A percentile compares a stretch with the other conserved stretches of the same genome.
These are phyloP conservation scores for Trichosanthes cucumerina DNA, from an alignment of 306 rosid species.

Conservation along the genomic window DNA sequence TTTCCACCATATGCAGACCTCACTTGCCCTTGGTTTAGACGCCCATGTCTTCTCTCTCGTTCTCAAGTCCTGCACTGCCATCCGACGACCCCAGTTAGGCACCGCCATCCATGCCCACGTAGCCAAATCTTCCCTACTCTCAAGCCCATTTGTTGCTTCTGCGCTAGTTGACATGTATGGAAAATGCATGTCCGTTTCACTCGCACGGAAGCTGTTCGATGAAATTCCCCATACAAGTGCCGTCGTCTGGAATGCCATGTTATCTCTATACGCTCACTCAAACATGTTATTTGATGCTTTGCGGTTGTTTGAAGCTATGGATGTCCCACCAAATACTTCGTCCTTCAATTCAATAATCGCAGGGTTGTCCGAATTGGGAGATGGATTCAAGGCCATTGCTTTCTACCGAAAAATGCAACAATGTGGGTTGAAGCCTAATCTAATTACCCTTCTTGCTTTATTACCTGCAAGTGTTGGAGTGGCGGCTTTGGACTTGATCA, in stretches of 20 bases:
- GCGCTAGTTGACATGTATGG: slow-evolving; percentile 57
- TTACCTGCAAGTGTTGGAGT: slow-evolving; percentile 44
- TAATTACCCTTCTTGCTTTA: slow-evolving; percentile 56
- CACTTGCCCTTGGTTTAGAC: slow-evolving; percentile 39
- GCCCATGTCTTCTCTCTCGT: slow-evolving; percentile 69
- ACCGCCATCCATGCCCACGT: slow-evolving; percentile 53
- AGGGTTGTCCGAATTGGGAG: slow-evolving; percentile 20
- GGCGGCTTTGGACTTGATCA: slow-evolving; percentile 43
- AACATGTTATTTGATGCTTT: slow-evolving; percentile 25
- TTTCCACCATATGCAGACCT: slow-evolving; percentile 55
- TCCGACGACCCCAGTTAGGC: slow-evolving; percentile 39
- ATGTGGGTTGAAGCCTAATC: slow-evolving; percentile 29
- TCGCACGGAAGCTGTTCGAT: slow-evolving; percentile 52
- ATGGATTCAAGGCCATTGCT: slow-evolving; percentile 32
- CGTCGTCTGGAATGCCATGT: slow-evolving; percentile 59
- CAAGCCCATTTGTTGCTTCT: slow-evolving; percentile 40
- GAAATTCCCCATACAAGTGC: slow-evolving; percentile 45
- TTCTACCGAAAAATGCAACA: slow-evolving; percentile 40
- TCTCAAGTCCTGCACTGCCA: slow-evolving; percentile 67
- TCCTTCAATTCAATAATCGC: slow-evolving; percentile 56
- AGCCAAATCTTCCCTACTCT: slow-evolving; percentile 35
- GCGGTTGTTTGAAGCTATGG: slow-evolving; percentile 37
- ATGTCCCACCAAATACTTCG: slow-evolving; percentile 34
- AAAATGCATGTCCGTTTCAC: slow-evolving; percentile 27
- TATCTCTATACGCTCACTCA: slow-evolving; percentile 36